These are phyloP conservation scores for Trapa bicornis DNA, from an alignment of 345 rosid species.

Conservation along the genomic window DNA sequence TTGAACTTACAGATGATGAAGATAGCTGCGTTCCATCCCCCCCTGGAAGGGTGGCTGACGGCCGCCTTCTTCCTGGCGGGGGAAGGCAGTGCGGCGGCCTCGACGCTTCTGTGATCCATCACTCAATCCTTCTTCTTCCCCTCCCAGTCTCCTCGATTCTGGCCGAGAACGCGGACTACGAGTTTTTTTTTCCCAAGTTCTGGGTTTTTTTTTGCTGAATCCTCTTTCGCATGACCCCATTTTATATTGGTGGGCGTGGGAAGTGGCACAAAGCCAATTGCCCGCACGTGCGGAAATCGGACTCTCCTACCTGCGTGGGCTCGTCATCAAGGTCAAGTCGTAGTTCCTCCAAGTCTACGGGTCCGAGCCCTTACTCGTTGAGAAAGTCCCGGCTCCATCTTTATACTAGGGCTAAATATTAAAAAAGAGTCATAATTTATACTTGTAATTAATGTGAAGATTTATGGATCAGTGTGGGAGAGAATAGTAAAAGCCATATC, in stretches of 20 bases:
- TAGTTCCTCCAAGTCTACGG: neutral
- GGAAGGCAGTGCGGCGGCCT: neutral
- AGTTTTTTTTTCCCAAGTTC: no score
- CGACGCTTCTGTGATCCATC: neutral
- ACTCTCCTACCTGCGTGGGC: neutral
- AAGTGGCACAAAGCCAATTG: neutral
- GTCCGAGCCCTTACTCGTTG: neutral
- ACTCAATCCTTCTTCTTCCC: no score
- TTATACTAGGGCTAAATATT: no score
- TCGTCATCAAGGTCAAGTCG: neutral
- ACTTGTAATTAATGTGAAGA: no score
- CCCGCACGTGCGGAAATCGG: neutral
- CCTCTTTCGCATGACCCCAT: neutral
- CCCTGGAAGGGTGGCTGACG: constrained; percentile 10
- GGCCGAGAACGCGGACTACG: no score
- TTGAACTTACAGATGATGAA: constrained; percentile 58
- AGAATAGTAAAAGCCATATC: no score
- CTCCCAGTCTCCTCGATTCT: no score
- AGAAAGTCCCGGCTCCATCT: no score
- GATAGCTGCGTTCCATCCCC: constrained; percentile 88
- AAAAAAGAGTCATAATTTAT: no score
- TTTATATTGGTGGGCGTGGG: neutral
- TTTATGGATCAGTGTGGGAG: no score
- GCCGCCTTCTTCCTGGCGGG: neutral
- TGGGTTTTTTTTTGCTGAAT: no score